Evolutionary conservation across 2,329 filamentous ascomycete genomes (phyloP).

Genomic region (Aureobasidium mangrovei): DNA sequence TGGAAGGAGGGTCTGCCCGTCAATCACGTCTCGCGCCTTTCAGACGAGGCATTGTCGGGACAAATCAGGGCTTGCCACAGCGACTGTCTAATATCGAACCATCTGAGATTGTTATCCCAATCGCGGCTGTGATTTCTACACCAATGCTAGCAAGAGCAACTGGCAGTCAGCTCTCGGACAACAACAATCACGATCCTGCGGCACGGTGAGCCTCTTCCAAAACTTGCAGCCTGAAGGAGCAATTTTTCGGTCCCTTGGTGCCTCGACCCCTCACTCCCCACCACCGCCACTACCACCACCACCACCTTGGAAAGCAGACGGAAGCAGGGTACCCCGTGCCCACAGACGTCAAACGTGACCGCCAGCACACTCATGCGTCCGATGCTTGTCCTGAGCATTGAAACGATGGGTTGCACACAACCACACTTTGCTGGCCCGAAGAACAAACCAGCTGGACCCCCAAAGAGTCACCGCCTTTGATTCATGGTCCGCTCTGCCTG

Average conservation of each 20-base stretch:
- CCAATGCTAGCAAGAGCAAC: background rate
- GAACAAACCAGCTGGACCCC: background rate
- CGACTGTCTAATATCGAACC: background rate
- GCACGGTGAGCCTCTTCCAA: constrained; percentile 2
- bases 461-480: background rate
- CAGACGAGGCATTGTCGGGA: background rate
- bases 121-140: background rate
- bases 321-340: constrained; percentile 6
- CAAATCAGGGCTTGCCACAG: constrained; percentile 1
- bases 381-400: background rate
- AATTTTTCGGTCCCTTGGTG: background rate
- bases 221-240: background rate
- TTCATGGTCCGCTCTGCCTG: background rate
- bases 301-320: background rate
- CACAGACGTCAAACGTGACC: constrained; percentile 8
- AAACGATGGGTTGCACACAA: constrained; percentile 10
- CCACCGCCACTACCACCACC: background rate
- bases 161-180: background rate
- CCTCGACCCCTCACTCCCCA: constrained; percentile 6
- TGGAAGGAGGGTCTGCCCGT: constrained; percentile 2
- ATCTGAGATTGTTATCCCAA: background rate
- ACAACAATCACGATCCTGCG: background rate
- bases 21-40: background rate
- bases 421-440: constrained; percentile 1
- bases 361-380: constrained; percentile 11